Evolutionary conservation across 129 eudicot species (phyloP), one percentile per base, ranked within the genome.

Genomic region (Heracleum sosnowskyi): DNA sequence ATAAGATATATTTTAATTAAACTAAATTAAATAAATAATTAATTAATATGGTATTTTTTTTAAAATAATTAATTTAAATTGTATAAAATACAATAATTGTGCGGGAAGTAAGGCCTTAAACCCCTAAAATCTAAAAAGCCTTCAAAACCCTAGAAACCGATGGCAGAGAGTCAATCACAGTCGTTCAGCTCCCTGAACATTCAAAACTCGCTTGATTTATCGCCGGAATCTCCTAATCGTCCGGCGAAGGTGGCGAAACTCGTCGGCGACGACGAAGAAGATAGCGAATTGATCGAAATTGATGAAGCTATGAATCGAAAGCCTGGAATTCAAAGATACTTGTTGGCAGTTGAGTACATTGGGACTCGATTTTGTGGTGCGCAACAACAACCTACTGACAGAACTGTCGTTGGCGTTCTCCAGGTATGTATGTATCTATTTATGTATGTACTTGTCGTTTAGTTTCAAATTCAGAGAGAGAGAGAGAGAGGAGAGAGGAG

Each of bases 311-410:
- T 87, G 96, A 86, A 69, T 17, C 88, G 78, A 63, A 94, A 85
- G 75, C 92, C 96, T 77, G 85, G 84, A 41, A 51, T 87, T 24
- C 99, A 92, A 46, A 46, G 97, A 49, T 96, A 96, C 86, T 79
- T 96, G 68, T 69, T 96, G 12, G 99, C 99, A 22, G 40, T 92
- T 55, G 99, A 96, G 87, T 96, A 96, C 86, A 89, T 86, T 45
- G 99, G 99, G n/a, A 90, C 99, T 60, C 88, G 90, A 35, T 96
- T 90, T 44, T 83, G 82, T 22, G 99, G 97, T 33, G 97, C 97
- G n/a, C 97, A 96, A 77, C 86, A 90, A 71, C 99, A 96, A 83
- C 71, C 92, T 22, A 82, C 78, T 60, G 77, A 80, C 78, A 87
- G 99, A 66, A 96, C 99, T 10, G 99, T 90, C 41, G 93, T 86